Percentiles rank a stretch among this genome's conserved stretches.
phyloP scores from a whole-genome alignment of 441 rosid genomes.

The Kokia cookei region DNA sequence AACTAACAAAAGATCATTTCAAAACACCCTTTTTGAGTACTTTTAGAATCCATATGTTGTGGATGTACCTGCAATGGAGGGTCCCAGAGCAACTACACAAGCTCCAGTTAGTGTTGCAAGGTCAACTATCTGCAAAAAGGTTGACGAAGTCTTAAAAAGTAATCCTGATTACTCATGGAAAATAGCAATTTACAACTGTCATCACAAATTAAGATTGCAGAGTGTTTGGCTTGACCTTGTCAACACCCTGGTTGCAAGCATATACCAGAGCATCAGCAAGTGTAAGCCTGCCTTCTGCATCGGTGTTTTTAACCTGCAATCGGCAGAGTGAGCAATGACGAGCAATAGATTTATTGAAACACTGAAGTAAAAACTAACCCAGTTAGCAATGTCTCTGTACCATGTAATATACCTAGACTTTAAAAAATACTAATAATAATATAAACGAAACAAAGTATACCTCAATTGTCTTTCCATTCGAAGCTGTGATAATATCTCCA shows the following conservation, averaged over 20 bases:
- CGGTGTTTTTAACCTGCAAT: conserved; percentile 92
- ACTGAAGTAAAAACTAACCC: not conserved
- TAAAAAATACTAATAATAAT: not conserved
- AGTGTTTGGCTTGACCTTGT: conserved; percentile 51
- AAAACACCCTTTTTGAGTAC: not conserved
- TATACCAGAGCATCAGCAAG: conserved; percentile 96
- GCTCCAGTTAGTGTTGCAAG: conserved; percentile 91
- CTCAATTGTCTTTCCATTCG: conserved; percentile 94
- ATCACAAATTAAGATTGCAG: not conserved
- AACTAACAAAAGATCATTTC: not conserved
- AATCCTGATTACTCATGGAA: not conserved
- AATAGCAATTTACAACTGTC: not conserved
- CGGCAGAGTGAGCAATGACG: not conserved
- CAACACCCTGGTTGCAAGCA: conserved; percentile 86
- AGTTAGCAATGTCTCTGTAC: not conserved
- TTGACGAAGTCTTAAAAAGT: not conserved
- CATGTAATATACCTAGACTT: not conserved
- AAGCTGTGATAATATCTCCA: conserved; percentile 87
- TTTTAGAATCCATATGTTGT: not conserved
- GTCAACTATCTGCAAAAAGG: conserved; percentile 68
- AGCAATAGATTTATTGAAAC: not conserved
- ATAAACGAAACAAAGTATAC: conserved; percentile 21
- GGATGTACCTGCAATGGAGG: conserved; percentile 75
- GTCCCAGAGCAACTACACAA: conserved; percentile 82
- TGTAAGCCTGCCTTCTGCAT: conserved; percentile 95